Base-by-base conservation (phyloP, 371 early-diverging fungal species). In the Mortierella sp. region DNA sequence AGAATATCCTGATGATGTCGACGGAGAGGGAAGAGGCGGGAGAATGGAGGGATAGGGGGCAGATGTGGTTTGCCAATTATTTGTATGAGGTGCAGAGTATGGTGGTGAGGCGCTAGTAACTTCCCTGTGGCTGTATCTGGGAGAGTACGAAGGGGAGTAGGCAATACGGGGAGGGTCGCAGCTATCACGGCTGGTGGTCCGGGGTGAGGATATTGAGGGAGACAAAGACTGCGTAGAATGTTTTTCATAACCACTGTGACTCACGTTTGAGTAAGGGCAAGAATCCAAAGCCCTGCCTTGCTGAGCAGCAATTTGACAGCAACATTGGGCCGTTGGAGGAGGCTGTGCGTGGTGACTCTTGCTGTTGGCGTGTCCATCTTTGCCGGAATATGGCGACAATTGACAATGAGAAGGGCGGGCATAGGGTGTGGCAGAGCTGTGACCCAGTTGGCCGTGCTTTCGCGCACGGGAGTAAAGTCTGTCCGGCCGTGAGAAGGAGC, bases 221-320 rank as follows among this genome's bases (percentile, higher is more conserved):
- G 50, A 45, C 36, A 38, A 61, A 4, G 52, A 10, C 1, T 61
- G n/a, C 28, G 33, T 10, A 6, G 58, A 47, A 0, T 63, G 45
- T 41, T 59, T 61, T 11, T 77, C 77, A 13, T 77, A 77, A 36
- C 72, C 77, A 41, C 53, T 45, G 50, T 77, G 72, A 43, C 72
- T 77, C 65, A 68, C 68, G 53, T 67, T 79, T 41, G 74, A 67
- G 65, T 74, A 79, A 9, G 74, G 74, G 24, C 79, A 79, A 19
- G 70, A 62, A 3, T 64, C 62, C 41, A 74, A 58, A 8, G 74
- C 70, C 48, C 70, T 70, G 41, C 79, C 79, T 41, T 79, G 74
- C 24, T 61, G 65, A 36, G 79, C 79, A 7, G 79, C 69, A 60
- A 79, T 79, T 70, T 79, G 79, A 45, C 79, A 79, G 40, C 79